Evolutionary conservation across 139 green algal genomes (phyloP).

Genomic region (Chlamydomonas asymmetrica): DNA sequence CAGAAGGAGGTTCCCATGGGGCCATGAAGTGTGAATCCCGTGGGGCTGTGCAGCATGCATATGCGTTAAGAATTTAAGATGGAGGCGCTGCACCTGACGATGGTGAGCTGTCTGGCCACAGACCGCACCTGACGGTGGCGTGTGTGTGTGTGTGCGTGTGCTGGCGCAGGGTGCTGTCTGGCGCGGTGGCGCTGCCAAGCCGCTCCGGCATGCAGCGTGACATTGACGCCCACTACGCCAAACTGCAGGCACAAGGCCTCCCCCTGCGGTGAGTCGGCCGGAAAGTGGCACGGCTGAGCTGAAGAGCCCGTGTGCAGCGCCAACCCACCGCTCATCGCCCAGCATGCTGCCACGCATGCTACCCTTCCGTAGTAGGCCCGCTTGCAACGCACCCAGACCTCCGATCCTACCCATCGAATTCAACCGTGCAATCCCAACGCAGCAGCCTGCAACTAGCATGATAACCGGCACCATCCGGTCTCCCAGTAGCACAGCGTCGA

Average conservation of each 20-base stretch:
- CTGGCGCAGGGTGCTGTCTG: slow-evolving; percentile 46
- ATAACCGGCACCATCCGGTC: too few relatives aligned
- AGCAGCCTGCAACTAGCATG: too few relatives aligned
- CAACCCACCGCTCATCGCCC: not conserved
- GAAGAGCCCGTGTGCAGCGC: not conserved
- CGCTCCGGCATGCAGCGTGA: slow-evolving; percentile 34
- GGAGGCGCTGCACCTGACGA: not conserved
- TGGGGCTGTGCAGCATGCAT: not conserved
- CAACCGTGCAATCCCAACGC: too few relatives aligned
- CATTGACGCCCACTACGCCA: slow-evolving; percentile 16
- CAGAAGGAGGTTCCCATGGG: not conserved
- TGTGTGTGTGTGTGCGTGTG: not conserved
- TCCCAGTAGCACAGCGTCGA: too few relatives aligned
- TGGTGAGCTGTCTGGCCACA: not conserved
- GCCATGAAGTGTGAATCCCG: not conserved
- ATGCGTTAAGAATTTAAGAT: not conserved
- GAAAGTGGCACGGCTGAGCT: not conserved
- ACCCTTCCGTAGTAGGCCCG: not conserved
- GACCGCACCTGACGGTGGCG: not conserved
- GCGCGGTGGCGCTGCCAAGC: slow-evolving; percentile 27
- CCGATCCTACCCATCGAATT: too few relatives aligned
- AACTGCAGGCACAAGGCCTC: not conserved
- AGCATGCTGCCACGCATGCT: not conserved
- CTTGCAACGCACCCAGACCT: too few relatives aligned
- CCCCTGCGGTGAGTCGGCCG: slow-evolving; percentile 4